Evolutionary conservation across 1,284 basidiomycete genomes (phyloP).

Genomic region (Ustilago xerochloae): DNA sequence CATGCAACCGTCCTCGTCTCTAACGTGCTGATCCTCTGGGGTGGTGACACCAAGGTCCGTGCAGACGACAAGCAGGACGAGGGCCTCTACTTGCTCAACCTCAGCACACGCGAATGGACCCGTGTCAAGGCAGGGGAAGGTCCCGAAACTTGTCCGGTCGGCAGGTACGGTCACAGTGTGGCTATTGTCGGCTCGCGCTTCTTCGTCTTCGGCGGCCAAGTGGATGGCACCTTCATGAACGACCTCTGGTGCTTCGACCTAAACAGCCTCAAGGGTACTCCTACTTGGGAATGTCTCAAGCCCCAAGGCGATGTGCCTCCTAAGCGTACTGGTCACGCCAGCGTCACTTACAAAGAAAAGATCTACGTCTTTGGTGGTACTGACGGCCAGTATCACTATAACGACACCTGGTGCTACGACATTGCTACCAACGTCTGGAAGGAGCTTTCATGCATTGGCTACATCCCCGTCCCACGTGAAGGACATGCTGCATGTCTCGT

Average conservation of each 20-base stretch:
- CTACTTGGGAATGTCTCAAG: constrained; percentile 78
- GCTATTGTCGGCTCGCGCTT: constrained; percentile 91
- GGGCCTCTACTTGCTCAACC: constrained; percentile 92
- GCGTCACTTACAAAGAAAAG: constrained; percentile 84
- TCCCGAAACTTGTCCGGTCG: constrained; percentile 75
- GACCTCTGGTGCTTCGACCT: constrained; percentile 98
- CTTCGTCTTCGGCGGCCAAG: constrained; percentile 96
- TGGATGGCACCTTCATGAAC: constrained; percentile 84
- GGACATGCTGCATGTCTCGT: constrained; percentile 96
- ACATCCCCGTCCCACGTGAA: constrained; percentile 94
- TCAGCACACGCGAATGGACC: constrained; percentile 90
- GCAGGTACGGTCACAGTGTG: constrained; percentile 95
- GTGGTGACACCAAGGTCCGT: constrained; percentile 86
- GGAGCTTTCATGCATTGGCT: constrained; percentile 95
- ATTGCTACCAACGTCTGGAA: constrained; percentile 84
- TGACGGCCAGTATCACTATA: constrained; percentile 98
- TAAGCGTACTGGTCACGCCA: constrained; percentile 90
- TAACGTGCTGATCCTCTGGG: constrained; percentile 97
- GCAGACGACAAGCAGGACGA: constrained; percentile 88
- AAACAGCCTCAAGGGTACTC: constrained; percentile 66
- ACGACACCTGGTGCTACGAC: constrained; percentile 98
- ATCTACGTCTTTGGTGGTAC: constrained; percentile 94
- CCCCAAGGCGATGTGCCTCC: constrained; percentile 79
- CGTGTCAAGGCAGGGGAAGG: constrained; percentile 72
- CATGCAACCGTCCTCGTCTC: constrained; percentile 95